Base-by-base conservation (phyloP, 306 rosid genomes). In the Gillenia trifoliata region DNA sequence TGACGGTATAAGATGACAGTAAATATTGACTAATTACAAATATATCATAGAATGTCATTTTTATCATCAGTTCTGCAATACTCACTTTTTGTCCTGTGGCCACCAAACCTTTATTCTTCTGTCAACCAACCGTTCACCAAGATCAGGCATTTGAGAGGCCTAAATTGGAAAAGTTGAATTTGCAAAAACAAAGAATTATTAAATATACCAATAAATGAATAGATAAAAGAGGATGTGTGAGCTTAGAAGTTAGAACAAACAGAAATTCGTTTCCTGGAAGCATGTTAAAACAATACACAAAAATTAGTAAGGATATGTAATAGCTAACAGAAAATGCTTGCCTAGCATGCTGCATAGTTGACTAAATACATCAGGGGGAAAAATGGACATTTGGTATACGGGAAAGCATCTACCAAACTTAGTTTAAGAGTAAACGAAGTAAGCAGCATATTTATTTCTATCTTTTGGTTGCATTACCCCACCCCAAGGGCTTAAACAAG, bases 1-100 rank as follows among this genome's bases (percentile, higher is more conserved):
- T 17, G 64, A 59, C 1, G 11, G 6, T 23, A 15, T 57, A 41
- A 12, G 47, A 25, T 11, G 12, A 19, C 16, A 10, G 56, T 17
- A 30, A 57, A 41, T 8, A 38, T 36, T 26, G 10, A 16, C 66
- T 17, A 49, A 63, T 26, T 60, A 64, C 33, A 68, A 64, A 19
- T 43, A 17, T 11, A 79, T 30, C 63, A 66, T 8, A 77, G 70
- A 63, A 75, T 55, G 54, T 22, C 43, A 61, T 31, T 60, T 41
- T 70, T 40, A 83, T 71, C 64, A 66, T 78, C 22, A 64, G 38
- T 57, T 74, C 55, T 47, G 72, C 81, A 71, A 64, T 65, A 85
- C 97, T 88, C 80, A 93, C 98, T 0, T 65, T 72, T 72, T 84
- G 77, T 93, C 98, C 68, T 65, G 25, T 16, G 98, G 98, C 97